A percentile compares a stretch with the other conserved stretches of the same genome.
Evolutionary conservation across 179 eudicot species (phyloP).

Genomic region (Corrigiola litoralis): DNA sequence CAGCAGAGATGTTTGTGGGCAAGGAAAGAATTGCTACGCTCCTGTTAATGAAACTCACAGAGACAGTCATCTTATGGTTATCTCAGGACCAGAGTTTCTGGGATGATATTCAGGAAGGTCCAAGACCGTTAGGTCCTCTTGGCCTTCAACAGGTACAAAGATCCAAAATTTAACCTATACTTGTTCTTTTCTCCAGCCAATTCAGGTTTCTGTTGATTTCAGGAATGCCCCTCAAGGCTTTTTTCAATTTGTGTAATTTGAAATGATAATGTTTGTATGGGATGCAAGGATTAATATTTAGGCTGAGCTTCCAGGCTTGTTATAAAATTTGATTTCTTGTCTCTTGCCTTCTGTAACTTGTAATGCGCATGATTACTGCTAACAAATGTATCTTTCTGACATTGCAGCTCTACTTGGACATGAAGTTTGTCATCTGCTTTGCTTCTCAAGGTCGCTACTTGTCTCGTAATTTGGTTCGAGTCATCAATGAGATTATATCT

Average conservation of each 20-base stretch:
- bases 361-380: not conserved
- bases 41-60: slow-evolving; percentile 88
- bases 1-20: slow-evolving; percentile 92
- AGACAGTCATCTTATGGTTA: slow-evolving; percentile 81
- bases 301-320: not conserved
- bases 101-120: slow-evolving; percentile 95
- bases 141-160: slow-evolving; percentile 85
- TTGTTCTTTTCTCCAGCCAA: too few species aligned
- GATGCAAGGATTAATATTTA: not conserved
- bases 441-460: slow-evolving; percentile 92
- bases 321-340: not conserved
- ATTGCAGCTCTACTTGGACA: slow-evolving; percentile 84
- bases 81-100: slow-evolving; percentile 94
- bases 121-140: slow-evolving; percentile 72
- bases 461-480: slow-evolving; percentile 75
- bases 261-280: not conserved
- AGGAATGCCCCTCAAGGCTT: too few species aligned
- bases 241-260: too few species aligned
- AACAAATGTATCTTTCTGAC: not conserved
- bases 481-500: slow-evolving; percentile 71
- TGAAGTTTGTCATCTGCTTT: slow-evolving; percentile 86
- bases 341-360: slow-evolving; percentile 2
- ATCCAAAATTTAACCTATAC: not conserved
- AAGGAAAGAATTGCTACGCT: slow-evolving; percentile 92
- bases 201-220: too few species aligned